Evolutionary conservation across 352 stramenopile species (phyloP).

Genomic region (Pythium oligandrum): DNA sequence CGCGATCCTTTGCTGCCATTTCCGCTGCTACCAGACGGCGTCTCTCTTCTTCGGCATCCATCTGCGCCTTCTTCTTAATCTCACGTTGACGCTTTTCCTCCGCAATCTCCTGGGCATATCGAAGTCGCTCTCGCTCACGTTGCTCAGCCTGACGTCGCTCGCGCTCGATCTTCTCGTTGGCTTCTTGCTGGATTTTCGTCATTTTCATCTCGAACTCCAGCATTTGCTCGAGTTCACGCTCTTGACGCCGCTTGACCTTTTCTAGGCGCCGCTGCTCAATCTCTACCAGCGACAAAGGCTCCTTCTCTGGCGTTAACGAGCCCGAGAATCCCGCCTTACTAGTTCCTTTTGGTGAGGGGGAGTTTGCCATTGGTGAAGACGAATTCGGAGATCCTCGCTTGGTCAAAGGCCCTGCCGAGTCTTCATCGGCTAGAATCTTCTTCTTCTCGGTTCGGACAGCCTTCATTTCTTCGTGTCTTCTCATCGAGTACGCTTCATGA

Average conservation of each 20-base stretch:
- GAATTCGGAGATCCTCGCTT: not conserved
- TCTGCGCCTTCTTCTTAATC: slow-evolving; percentile 77
- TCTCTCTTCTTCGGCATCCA: slow-evolving; percentile 80
- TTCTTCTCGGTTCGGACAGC: slow-evolving; percentile 76
- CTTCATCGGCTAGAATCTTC: slow-evolving; percentile 52
- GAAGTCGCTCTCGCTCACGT: slow-evolving; percentile 56
- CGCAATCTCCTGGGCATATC: slow-evolving; percentile 58
- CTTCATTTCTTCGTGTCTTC: slow-evolving; percentile 90
- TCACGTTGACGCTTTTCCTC: slow-evolving; percentile 74
- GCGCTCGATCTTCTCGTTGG: slow-evolving; percentile 57
- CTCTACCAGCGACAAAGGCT: slow-evolving; percentile 39
- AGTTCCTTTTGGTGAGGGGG: slow-evolving; percentile 1
- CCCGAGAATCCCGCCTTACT: slow-evolving; percentile 3
- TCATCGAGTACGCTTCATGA: slow-evolving; percentile 90
- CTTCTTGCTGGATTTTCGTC: slow-evolving; percentile 77
- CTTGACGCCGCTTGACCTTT: slow-evolving; percentile 70
- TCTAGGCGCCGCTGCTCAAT: slow-evolving; percentile 68
- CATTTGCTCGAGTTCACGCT: slow-evolving; percentile 87
- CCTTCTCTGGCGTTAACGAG: slow-evolving; percentile 17
- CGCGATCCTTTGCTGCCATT: slow-evolving; percentile 65
- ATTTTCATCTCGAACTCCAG: slow-evolving; percentile 91
- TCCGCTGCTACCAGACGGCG: slow-evolving; percentile 56
- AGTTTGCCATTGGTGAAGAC: not conserved
- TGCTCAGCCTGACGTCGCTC: slow-evolving; percentile 65
- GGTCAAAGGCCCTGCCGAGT: slow-evolving; percentile 2